Base-by-base conservation (phyloP, 306 rosid species). In the Trichosanthes truncata region DNA sequence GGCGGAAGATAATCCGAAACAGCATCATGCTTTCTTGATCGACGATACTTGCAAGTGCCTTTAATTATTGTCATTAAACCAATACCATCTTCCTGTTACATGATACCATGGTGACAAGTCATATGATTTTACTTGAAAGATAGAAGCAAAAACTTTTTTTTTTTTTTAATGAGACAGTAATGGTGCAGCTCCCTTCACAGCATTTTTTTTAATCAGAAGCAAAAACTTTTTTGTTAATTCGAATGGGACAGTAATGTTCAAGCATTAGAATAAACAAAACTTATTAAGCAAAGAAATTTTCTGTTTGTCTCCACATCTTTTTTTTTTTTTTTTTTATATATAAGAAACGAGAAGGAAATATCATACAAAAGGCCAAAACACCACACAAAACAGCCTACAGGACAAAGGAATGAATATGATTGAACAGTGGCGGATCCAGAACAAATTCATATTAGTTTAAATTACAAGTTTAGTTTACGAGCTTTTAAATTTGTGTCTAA, bases 21-120 rank as follows among this genome's bases (percentile, higher is more conserved):
- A 68, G 45, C 36, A 87, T 90, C 90, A 56, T 15, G 88, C 85
- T 88, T 89, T 81, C 89, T 86, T 53, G 96, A 81, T 68, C 61
- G 85, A 41, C 97, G 97, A 67, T 89, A 95, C 89, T 90, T 95
- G 86, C 53, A 26, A 72, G 96, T 89, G 46, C 96, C 86, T 88
- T 84, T 91, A 82, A 95, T 90, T 83, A 95, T 84, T 52, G 99
- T 91, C 89, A 93, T 60, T 80, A 95, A 84, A 78, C 90, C 89
- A 85, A 91, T 69, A 69, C 93, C 90, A 86, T 91, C 97, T 86
- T 95, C 99, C 99, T 95, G 87, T 76, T 85, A 80, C 74, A 84
- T 49, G 88, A 80, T 81, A 29, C 35, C 45, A 48, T 18, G 43
- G 9, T 51, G 43, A 51, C 29, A 51, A 18, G 61, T 74, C 78